Percentiles rank a stretch among this genome's conserved stretches.
phyloP scores from a whole-genome alignment of 2,329 filamentous ascomycete species.

The Penicillium janthinellum region DNA sequence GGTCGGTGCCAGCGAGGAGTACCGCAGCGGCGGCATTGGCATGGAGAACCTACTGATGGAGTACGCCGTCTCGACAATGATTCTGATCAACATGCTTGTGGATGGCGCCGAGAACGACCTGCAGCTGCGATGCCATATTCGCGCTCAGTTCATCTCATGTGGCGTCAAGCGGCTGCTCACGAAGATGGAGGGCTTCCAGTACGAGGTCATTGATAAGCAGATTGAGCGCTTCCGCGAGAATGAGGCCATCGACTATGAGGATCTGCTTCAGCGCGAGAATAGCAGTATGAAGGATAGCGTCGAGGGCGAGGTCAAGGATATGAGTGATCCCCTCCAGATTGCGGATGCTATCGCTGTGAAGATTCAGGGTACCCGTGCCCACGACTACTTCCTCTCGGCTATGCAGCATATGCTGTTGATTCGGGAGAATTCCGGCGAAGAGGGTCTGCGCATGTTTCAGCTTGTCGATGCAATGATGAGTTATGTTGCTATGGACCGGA shows the following conservation, averaged over 20 bases:
- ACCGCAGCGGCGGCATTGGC: conserved; percentile 91
- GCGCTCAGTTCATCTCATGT: conserved; percentile 93
- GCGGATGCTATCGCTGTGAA: conserved; percentile 89
- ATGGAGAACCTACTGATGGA: conserved; percentile 99
- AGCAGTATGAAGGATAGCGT: conserved; percentile 87
- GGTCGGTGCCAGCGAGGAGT: conserved; percentile 94
- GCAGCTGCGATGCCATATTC: conserved; percentile 88
- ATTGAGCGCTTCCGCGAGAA: conserved; percentile 91
- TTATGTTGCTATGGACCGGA: conserved; percentile 97
- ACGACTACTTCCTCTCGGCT: conserved; percentile 94
- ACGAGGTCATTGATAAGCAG: conserved; percentile 98
- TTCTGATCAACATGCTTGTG: conserved; percentile 94
- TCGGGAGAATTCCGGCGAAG: conserved; percentile 86
- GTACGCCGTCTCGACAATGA: conserved; percentile 91
- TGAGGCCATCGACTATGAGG: conserved; percentile 97
- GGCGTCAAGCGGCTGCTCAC: conserved; percentile 90
- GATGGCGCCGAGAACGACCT: conserved; percentile 88
- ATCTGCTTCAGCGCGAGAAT: conserved; percentile 88
- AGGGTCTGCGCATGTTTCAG: conserved; percentile 93
- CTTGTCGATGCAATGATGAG: conserved; percentile 98
- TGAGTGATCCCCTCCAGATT: conserved; percentile 90
- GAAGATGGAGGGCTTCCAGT: conserved; percentile 99
- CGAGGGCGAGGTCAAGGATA: conserved; percentile 83
- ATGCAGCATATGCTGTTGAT: conserved; percentile 94
- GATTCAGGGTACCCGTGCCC: conserved; percentile 77